A percentile compares a stretch with the other conserved stretches of the same genome.
These are phyloP conservation scores for Neurospora sp. DNA, from an alignment of 495 filamentous ascomycete genomes.

Conservation along the genomic window DNA sequence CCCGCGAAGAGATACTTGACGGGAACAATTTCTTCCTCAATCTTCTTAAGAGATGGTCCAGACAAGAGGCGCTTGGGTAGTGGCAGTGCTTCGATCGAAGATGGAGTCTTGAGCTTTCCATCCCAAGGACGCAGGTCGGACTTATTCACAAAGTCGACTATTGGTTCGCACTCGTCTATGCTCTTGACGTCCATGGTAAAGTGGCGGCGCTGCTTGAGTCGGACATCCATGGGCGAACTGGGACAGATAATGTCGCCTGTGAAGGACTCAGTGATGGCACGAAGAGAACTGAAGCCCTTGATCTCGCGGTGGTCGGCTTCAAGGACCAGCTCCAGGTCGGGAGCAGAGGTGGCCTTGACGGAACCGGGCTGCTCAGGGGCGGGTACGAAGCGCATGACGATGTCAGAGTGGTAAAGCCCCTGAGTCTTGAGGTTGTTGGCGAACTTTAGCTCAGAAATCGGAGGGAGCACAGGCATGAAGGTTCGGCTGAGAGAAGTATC, in stretches of 20 bases:
- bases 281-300: slow-evolving; percentile 12
- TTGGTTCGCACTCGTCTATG: slow-evolving; percentile 9
- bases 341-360: slow-evolving; percentile 4
- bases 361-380: slow-evolving; percentile 7
- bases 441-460: slow-evolving; percentile 11
- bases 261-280: slow-evolving; percentile 11
- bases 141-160: slow-evolving; percentile 27
- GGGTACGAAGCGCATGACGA: slow-evolving; percentile 21
- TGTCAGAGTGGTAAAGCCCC: slow-evolving; percentile 15
- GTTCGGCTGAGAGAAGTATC: slow-evolving; percentile 8
- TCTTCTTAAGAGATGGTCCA: background rate
- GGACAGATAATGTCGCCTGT: slow-evolving; percentile 25
- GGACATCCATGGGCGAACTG: slow-evolving; percentile 27
- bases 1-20: slow-evolving; percentile 38
- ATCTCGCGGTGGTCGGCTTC: slow-evolving; percentile 17
- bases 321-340: slow-evolving; percentile 30
- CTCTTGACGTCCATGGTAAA: slow-evolving; percentile 11
- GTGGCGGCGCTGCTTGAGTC: slow-evolving; percentile 27
- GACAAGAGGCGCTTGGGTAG: slow-evolving; percentile 24
- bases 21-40: slow-evolving; percentile 13
- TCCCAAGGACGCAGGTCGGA: slow-evolving; percentile 25
- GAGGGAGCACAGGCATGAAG: slow-evolving; percentile 17
- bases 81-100: slow-evolving; percentile 22
- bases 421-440: slow-evolving; percentile 11
- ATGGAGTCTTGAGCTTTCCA: slow-evolving; percentile 27